Evolutionary conservation across 805 yeast species (phyloP), one percentile per base, ranked within the genome.

Genomic region (Pichia cabralensis): DNA sequence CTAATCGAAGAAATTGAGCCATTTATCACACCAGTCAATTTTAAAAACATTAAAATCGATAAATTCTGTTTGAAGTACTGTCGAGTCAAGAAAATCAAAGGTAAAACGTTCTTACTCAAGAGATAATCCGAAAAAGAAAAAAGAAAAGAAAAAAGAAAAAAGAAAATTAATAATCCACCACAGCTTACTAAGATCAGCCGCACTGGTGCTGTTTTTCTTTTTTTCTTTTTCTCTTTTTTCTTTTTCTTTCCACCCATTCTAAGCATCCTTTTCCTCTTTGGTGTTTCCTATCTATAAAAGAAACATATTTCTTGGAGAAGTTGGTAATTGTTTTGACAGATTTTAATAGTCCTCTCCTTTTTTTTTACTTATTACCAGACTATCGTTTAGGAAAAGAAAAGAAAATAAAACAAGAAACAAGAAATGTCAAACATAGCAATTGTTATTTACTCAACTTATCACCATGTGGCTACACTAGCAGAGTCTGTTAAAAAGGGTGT

Each of bases 371-470:
- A 20, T 20, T 20, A 20, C 22, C 9, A 23, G n/a, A 8, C 6
- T 6, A 9, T 11, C n/a, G 6, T n/a, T n/a, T 8, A 23, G 6
- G 13, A 23, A 23, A 23, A 11, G 13, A 23, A 23, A 23, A 8
- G 26, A 23, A 23, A 23, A 23, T 6, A 15, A 14, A 28, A 30
- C 5, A 14, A 19, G 14, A 20, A 11, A 22, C 12, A 13, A 22
- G 32, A 19, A 26, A 49, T 48, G 52, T 43, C 50, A 14, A 45
- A 48, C 27, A 38, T 48, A 34, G 54, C 50, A 44, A 65, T 76
- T 49, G 65, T 77, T 40, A 64, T 69, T 34, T 86, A 84, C 67
- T 78, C 95, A 18, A 64, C 76, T 26, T 85, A 80, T 62, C 85
- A 84, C 40, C 96, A 85, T 61, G 62, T 83, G 44, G 71, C 70